Base-by-base conservation (phyloP, 129 eudicot genomes). In the Flaveria brownii region DNA sequence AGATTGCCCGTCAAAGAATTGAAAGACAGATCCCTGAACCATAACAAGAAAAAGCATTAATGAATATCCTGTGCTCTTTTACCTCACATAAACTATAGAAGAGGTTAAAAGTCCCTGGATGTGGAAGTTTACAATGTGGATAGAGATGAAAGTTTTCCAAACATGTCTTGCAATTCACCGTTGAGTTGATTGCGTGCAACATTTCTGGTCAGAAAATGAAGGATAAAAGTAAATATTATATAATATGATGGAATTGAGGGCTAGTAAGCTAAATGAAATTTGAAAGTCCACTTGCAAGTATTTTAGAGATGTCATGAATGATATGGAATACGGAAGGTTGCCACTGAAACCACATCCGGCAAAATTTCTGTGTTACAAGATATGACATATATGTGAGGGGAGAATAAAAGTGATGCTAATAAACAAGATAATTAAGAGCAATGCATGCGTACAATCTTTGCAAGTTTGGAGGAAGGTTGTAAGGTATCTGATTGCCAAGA, bases 401-500 rank as follows among this genome's bases (percentile, higher is more conserved):
- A 9, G 28, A 28, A 6, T 52, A 11, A 26, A 28, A 28, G 33
- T 28, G 36, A 6, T n/a, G 3, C 1, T 4, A 36, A 36, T 36
- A 36, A 36, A 36, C 41, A 36, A 36, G 36, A 30, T 30, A 30
- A 30, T 30, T 11, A 9, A 9, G 12, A 59, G 45, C 22, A 13
- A 49, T 67, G 70, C 93, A 70, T 12, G 4, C 12, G 41, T 89
- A 94, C 99, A 94, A 67, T 80, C 82, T 78, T 47, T 82, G 86
- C 84, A 94, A 54, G 70, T 91, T 94, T 45, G 85, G 92, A 63
- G 99, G 99, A 77, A 94, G 96, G 75, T 81, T 82, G 59, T 85
- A 94, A 66, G 99, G 99, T 65, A 94, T 71, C 82, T 82, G 80
- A 76, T 82, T 86, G 45, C 97, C 99, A 61, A 94, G 84, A 84